These are phyloP conservation scores for Lipomyces lipofer DNA, from an alignment of 805 yeast species.

Conservation along the genomic window DNA sequence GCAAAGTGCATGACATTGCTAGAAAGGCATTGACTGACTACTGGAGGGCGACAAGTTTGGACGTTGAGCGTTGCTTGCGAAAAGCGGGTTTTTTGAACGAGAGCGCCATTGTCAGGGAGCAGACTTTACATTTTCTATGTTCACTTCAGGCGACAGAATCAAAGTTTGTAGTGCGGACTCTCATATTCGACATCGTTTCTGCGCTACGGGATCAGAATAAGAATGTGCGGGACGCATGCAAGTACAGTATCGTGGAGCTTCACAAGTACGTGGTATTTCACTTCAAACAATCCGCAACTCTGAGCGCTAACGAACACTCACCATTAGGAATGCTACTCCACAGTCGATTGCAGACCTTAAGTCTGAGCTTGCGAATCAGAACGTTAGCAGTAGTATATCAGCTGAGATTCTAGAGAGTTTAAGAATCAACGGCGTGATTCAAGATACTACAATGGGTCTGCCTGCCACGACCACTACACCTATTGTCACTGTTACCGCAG, in stretches of 20 bases:
- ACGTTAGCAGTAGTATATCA: constrained; percentile 3
- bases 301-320: neutral
- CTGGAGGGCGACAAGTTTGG: constrained; percentile 43
- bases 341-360: constrained; percentile 19
- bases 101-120: constrained; percentile 32
- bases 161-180: constrained; percentile 37
- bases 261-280: constrained; percentile 45
- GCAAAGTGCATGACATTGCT: constrained; percentile 36
- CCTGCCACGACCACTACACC: neutral
- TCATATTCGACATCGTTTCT: constrained; percentile 39
- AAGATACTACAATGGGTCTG: neutral
- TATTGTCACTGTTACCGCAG: neutral
- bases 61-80: constrained; percentile 39
- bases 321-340: constrained; percentile 1
- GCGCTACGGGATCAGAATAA: constrained; percentile 36
- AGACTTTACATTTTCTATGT: constrained; percentile 33
- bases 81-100: constrained; percentile 38
- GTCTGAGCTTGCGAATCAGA: constrained; percentile 9
- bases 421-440: neutral
- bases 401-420: neutral
- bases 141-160: constrained; percentile 35
- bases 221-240: constrained; percentile 34
- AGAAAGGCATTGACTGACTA: constrained; percentile 39
- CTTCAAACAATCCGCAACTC: constrained; percentile 27
- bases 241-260: constrained; percentile 41